Conservation (phyloP, 805 yeast species). For the Kodamaea fukazawae region DNA sequence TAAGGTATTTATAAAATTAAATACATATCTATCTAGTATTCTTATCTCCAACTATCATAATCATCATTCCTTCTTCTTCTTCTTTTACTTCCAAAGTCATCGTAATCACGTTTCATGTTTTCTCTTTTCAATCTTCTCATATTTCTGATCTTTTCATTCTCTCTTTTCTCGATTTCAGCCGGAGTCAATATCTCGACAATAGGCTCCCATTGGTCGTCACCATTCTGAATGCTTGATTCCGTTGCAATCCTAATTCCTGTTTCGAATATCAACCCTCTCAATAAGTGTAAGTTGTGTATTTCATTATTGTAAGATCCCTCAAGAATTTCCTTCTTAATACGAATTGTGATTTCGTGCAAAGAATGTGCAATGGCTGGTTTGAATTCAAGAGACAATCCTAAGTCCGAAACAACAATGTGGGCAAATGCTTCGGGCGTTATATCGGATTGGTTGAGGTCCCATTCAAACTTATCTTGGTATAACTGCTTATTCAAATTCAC, state of each 20-base stretch:
- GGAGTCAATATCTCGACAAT: conserved; percentile 80
- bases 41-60: conserved; percentile 6
- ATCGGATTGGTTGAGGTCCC: conserved; percentile 65
- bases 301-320: conserved; percentile 52
- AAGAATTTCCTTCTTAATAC: conserved; percentile 76
- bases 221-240: conserved; percentile 66
- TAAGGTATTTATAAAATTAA: too few relatives aligned
- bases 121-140: conserved; percentile 91
- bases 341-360: conserved; percentile 72
- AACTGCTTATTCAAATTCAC: conserved; percentile 80
- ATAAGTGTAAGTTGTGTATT: conserved; percentile 41
- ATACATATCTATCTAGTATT: too few relatives aligned
- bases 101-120: conserved; percentile 62
- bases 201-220: conserved; percentile 87
- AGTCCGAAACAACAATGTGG: conserved; percentile 71
- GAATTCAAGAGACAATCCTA: conserved; percentile 83
- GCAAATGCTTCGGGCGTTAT: conserved; percentile 86
- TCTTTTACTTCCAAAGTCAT: conserved; percentile 29
- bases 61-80: conserved; percentile 55
- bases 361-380: conserved; percentile 86
- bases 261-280: conserved; percentile 43
- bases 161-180: conserved; percentile 92
- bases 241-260: conserved; percentile 42
- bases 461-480: conserved; percentile 90
- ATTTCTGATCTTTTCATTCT: conserved; percentile 90